Evolutionary conservation across 2,329 filamentous ascomycete genomes (phyloP), one percentile per base, ranked within the genome.

Genomic region (Tricladium varicosporioides): DNA sequence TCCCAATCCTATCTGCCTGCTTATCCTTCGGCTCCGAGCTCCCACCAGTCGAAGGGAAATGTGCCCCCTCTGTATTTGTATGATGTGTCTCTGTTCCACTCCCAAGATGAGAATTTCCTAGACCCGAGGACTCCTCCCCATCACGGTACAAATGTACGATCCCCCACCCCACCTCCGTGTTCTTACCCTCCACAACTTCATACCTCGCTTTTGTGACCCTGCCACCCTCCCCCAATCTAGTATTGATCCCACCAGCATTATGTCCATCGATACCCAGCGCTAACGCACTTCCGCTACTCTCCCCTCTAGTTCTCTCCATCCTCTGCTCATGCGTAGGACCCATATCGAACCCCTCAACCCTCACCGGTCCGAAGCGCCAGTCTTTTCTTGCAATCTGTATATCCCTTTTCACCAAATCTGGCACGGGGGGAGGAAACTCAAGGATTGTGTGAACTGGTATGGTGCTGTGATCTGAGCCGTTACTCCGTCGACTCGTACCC

Each of bases 141-240:
- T 97, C 93, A 9, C 92, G 84, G 71, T 97, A 99, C 27, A 99
- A 81, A 71, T 97, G 94, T 1, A 99, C 92, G 13, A 97, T 85
- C 1, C 94, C 94, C 88, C 91, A 97, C 44, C 91, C 90, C 1
- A 92, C 80, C 58, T 96, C 88, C 0, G 91, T 91, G 54, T 88
- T 84, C 65, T 80, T 84, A 61, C 78, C 83, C 14, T 85, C 82
- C 1, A 93, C 78, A 0, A 89, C 86, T 16, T 90, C 76, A 69
- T 88, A 96, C 61, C 83, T 81, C 5, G 91, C 94, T 71, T 92
- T 96, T 1, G 92, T 96, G 58, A 90, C 87, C 51, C 88, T 83
- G 5, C 67, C 66, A 15, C 79, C 78, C 8, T 80, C 78, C 9
- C 79, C 78, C 43, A 67, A 40, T 2, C 63, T 66, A 33, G 62